Evolutionary conservation across 192 early-diverging fungal species (phyloP), one percentile per base, ranked within the genome.

Genomic region (Entomortierella parvispora): DNA sequence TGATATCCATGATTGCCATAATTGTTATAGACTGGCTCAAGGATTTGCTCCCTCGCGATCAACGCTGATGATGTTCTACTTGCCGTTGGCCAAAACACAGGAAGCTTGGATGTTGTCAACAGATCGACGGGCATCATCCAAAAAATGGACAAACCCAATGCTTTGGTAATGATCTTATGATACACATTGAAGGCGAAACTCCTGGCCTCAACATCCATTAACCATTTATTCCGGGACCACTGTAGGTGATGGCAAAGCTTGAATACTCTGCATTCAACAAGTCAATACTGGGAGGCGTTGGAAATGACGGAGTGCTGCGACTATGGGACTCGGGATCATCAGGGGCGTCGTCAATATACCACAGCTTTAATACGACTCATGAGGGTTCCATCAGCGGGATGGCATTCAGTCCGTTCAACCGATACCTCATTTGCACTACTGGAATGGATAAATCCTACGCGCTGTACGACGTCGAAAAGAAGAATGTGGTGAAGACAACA

Each of bases 401-500:
- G 55, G 69, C 82, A 0, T 84, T 84, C 68, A 81, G 79, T 15
- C 75, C 82, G 9, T 75, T 59, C 44, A 84, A 84, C 51, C 64
- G 64, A 40, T 71, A 71, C 42, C 75, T 84, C 6, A 69, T 84
- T 42, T 64, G 65, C 17, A 84, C 80, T 42, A 64, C 62, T 44
- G 80, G 82, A 33, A 42, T 81, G 43, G 80, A 84, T 55, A 77
- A 56, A 34, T 62, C 66, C 0, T 78, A 81, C 15, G 69, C 76
- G 15, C 47, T 84, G 3, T 84, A 84, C 47, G 82, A 84, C 50
- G 80, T 81, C 18, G 75, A 72, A 12, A 71, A 79, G 37, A 70
- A 63, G 62, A 84, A 68, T 6, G 67, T 64, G n/a, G 54, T 84
- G 46, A 81, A 75, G 68, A 67, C 42, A 31, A 72, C 69, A 15